Base-by-base conservation (phyloP, 148 eudicot species). In the Heliosperma pusillum region DNA sequence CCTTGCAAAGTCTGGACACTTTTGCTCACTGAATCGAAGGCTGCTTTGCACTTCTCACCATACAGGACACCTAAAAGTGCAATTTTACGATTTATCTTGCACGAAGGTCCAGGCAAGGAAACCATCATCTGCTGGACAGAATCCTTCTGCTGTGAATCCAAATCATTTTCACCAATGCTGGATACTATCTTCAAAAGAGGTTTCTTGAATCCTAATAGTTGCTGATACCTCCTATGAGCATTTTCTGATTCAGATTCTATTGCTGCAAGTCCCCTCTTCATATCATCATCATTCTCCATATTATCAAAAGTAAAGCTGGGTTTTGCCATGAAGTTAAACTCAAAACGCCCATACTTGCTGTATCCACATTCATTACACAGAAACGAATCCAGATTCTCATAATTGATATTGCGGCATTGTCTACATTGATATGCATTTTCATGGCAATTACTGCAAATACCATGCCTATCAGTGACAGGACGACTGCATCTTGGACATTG, bases 111-210 rank as follows among this genome's bases (percentile, higher is more conserved):
- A 71, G 99, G 99, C 81, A 96, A 81, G 74, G 99, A 96, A 74
- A 96, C 97, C 99, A 96, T 96, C 99, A 96, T 96, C 83, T 96
- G 99, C 85, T 96, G 99, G 74, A 96, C 97, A 40, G 99, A 92
- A 83, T 96, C 99, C 85, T 96, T 96, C 82, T 96, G 99, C 77
- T 96, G 99, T 10, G 99, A 90, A 79, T 96, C 99, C 86, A 96
- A 92, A 65, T 96, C 99, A 79, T 89, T 96, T 82, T 96, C 99
- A 29, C 99, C 97, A 71, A 96, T 87, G 83, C 99, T 96, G 76
- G 97, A 90, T 10, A 96, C 99, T 83, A 96, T 96, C 88, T 96
- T 96, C 70, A 96, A 90, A 80, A 96, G 83, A 53, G 97, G 99
- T 82, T 96, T 96, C 78, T 96, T 96, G 84, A 96, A 96, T 27